A percentile compares a stretch with the other conserved stretches of the same genome.
phyloP scores from a whole-genome alignment of 2,329 filamentous ascomycete genomes.

The Clonostachys solani region DNA sequence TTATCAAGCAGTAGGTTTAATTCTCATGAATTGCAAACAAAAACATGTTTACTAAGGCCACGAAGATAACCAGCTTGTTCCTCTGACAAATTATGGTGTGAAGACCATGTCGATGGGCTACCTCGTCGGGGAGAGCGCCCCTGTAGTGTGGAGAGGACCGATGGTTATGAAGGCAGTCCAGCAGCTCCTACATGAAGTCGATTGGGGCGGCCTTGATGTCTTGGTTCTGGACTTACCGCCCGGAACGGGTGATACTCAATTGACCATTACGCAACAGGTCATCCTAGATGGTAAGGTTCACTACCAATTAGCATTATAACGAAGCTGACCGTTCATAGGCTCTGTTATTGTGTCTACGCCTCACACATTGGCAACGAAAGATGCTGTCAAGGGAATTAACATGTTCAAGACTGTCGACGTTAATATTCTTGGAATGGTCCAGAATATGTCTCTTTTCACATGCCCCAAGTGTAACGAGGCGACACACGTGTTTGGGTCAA shows the following conservation, averaged over 20 bases:
- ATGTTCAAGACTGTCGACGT: constrained; percentile 87
- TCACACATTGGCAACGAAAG: constrained; percentile 86
- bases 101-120: constrained; percentile 99
- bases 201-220: constrained; percentile 86
- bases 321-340: constrained; percentile 35
- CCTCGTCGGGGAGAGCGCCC: constrained; percentile 72
- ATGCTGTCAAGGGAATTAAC: constrained; percentile 86
- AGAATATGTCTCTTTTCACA: constrained; percentile 85
- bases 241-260: constrained; percentile 90
- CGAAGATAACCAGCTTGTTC: constrained; percentile 74
- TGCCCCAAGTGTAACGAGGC: constrained; percentile 75
- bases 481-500: constrained; percentile 70
- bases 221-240: constrained; percentile 89
- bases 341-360: constrained; percentile 89
- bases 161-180: constrained; percentile 98
- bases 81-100: constrained; percentile 89
- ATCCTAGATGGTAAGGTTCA: constrained; percentile 66
- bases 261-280: constrained; percentile 95
- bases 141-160: constrained; percentile 90
- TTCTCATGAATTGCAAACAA: background rate
- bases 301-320: background rate
- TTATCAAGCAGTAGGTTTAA: constrained; percentile 61
- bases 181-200: constrained; percentile 90
- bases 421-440: constrained; percentile 79
- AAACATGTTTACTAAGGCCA: background rate